These are phyloP conservation scores for Colletotrichum sp. DNA, from an alignment of 2,329 filamentous ascomycete genomes.

Conservation along the genomic window DNA sequence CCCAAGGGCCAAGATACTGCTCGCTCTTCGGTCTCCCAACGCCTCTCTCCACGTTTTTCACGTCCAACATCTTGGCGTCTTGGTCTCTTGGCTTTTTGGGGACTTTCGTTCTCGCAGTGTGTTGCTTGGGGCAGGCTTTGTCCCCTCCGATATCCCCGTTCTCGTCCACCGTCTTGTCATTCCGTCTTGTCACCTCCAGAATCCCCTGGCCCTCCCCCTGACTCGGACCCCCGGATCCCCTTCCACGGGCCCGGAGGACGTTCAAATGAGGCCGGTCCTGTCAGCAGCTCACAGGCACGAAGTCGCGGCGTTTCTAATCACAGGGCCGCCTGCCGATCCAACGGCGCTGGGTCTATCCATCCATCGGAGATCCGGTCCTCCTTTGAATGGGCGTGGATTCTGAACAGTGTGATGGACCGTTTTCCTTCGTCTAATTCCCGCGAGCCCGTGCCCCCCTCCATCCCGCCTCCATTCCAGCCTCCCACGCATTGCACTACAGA, in stretches of 20 bases:
- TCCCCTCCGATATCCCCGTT: not conserved
- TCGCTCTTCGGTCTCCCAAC: not conserved
- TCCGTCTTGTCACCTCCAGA: not conserved
- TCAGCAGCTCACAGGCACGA: not conserved
- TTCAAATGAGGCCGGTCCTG: slow-evolving; percentile 10
- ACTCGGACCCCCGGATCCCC: slow-evolving; percentile 7
- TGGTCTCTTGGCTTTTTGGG: not conserved
- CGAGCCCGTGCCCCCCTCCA: not conserved
- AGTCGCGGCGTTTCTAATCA: not conserved
- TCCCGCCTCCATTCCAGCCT: not conserved
- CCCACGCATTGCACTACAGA: not conserved
- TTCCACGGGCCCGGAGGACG: slow-evolving; percentile 16
- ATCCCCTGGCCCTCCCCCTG: slow-evolving; percentile 4
- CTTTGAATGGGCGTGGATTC: not conserved
- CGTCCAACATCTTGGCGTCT: not conserved
- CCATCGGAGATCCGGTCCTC: not conserved
- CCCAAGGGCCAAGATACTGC: not conserved
- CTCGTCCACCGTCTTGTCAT: slow-evolving; percentile 6
- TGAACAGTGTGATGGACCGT: not conserved
- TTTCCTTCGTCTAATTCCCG: not conserved
- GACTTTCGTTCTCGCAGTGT: not conserved
- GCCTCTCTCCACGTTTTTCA: not conserved
- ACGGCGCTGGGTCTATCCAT: not conserved
- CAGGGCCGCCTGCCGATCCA: not conserved
- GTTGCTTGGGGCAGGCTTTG: not conserved